phyloP scores from a whole-genome alignment of 345 rosid species.

The Pugionium dolabratum region DNA sequence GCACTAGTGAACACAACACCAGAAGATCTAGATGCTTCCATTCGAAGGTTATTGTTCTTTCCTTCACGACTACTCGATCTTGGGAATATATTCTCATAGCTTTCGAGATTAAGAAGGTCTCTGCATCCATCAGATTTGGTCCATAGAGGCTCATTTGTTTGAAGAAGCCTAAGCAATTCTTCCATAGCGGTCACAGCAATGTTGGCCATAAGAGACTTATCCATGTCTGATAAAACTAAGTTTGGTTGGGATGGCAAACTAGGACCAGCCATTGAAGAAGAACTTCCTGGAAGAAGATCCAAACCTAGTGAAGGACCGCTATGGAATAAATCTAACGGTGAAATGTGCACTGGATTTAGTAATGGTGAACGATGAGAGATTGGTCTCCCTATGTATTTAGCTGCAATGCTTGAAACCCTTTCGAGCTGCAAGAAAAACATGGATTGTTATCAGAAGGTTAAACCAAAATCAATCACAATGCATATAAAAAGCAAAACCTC shows the following conservation, averaged over 20 bases:
- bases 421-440: slow-evolving; percentile 57
- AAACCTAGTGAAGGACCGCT: slow-evolving; percentile 79
- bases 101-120: slow-evolving; percentile 67
- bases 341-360: slow-evolving; percentile 60
- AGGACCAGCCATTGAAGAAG: slow-evolving; percentile 40
- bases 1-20: slow-evolving; percentile 80
- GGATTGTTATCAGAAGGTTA: neutral
- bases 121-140: slow-evolving; percentile 54
- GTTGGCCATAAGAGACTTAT: slow-evolving; percentile 82
- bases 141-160: slow-evolving; percentile 85
- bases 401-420: slow-evolving; percentile 88
- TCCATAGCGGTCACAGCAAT: slow-evolving; percentile 74
- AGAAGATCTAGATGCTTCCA: slow-evolving; percentile 82
- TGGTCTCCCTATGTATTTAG: slow-evolving; percentile 90
- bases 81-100: slow-evolving; percentile 63
- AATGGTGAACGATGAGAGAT: slow-evolving; percentile 83
- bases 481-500: slow-evolving; percentile 54
- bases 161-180: slow-evolving; percentile 79
- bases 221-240: slow-evolving; percentile 70
- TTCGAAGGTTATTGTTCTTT: slow-evolving; percentile 59
- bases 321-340: slow-evolving; percentile 76
- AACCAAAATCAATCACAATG: slow-evolving; percentile 2
- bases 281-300: slow-evolving; percentile 76
- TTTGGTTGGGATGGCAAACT: slow-evolving; percentile 58
- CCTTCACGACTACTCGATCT: slow-evolving; percentile 49